A percentile compares a stretch with the other conserved stretches of the same genome.
These are phyloP conservation scores for Termitomyces titanicus DNA, from an alignment of 768 basidiomycete genomes.

Conservation along the genomic window DNA sequence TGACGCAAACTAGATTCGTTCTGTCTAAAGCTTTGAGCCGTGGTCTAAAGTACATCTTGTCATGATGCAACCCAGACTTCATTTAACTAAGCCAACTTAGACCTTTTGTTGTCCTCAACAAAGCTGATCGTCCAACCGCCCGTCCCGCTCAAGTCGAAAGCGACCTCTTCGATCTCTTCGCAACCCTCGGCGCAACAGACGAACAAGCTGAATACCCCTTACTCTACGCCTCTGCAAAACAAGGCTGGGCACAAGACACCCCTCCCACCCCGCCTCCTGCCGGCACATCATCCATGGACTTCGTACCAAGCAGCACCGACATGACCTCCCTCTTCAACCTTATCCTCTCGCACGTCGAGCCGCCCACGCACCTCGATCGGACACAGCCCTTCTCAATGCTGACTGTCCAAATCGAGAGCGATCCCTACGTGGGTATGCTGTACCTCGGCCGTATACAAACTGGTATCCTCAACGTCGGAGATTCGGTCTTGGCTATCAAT, in stretches of 20 bases:
- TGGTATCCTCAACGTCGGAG: constrained; percentile 36
- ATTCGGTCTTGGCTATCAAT: constrained; percentile 36
- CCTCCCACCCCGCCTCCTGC: constrained; percentile 16
- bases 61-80: background rate
- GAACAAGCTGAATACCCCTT: constrained; percentile 51
- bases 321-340: constrained; percentile 46
- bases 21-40: constrained; percentile 42
- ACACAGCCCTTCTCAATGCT: constrained; percentile 46
- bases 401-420: constrained; percentile 47
- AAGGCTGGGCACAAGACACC: constrained; percentile 41
- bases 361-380: constrained; percentile 34
- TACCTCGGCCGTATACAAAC: constrained; percentile 45
- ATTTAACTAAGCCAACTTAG: constrained; percentile 18
- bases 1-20: constrained; percentile 56
- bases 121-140: constrained; percentile 41
- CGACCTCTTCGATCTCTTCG: constrained; percentile 49
- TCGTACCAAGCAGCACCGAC: constrained; percentile 11
- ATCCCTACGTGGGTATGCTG: constrained; percentile 46
- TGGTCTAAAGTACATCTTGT: constrained; percentile 34
- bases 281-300: constrained; percentile 5
- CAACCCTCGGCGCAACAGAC: constrained; percentile 46
- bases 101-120: constrained; percentile 49
- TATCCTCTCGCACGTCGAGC: constrained; percentile 41
- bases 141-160: constrained; percentile 44
- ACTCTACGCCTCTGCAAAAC: constrained; percentile 47